Conservation (phyloP, 1,284 basidiomycete species). For the Ustilago esculenta region DNA sequence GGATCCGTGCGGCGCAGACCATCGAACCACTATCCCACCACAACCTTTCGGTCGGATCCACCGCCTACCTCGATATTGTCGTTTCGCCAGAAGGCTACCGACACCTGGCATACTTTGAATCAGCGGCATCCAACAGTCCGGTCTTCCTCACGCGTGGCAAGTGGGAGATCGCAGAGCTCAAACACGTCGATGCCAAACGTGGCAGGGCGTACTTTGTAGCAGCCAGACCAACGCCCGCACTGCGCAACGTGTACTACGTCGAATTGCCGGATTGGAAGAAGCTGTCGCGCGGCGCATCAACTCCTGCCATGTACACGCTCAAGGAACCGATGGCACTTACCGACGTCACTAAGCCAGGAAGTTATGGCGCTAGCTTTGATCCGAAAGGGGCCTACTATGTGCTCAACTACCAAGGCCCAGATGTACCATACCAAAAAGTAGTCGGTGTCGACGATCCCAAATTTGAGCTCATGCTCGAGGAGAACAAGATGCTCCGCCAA, state of each 20-base stretch:
- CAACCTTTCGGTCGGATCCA: conserved; percentile 29
- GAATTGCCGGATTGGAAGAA: conserved; percentile 48
- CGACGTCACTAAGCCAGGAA: conserved; percentile 74
- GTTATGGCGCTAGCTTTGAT: conserved; percentile 70
- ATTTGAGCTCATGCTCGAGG: conserved; percentile 72
- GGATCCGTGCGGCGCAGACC: conserved; percentile 76
- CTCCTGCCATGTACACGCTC: conserved; percentile 74
- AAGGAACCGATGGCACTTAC: conserved; percentile 74
- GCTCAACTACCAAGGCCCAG: conserved; percentile 81
- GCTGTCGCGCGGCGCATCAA: neutral
- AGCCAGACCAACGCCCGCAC: conserved; percentile 81
- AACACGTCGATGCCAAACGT: conserved; percentile 76
- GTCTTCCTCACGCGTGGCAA: conserved; percentile 79
- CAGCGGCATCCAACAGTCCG: conserved; percentile 28
- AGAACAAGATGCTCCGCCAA: conserved; percentile 78
- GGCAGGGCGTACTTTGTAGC: conserved; percentile 86
- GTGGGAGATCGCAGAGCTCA: conserved; percentile 86
- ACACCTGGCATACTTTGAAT: conserved; percentile 55
- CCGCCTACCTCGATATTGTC: conserved; percentile 56
- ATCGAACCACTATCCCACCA: conserved; percentile 46
- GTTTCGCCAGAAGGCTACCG: conserved; percentile 44
- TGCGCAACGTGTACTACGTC: conserved; percentile 79
- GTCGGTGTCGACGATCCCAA: conserved; percentile 75
- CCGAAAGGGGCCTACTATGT: conserved; percentile 76
- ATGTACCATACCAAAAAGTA: conserved; percentile 85